Percentiles rank a stretch among this genome's conserved stretches.
Conservation (phyloP, 176 grass and related monocot genomes). For the Triticum turgidum region DNA sequence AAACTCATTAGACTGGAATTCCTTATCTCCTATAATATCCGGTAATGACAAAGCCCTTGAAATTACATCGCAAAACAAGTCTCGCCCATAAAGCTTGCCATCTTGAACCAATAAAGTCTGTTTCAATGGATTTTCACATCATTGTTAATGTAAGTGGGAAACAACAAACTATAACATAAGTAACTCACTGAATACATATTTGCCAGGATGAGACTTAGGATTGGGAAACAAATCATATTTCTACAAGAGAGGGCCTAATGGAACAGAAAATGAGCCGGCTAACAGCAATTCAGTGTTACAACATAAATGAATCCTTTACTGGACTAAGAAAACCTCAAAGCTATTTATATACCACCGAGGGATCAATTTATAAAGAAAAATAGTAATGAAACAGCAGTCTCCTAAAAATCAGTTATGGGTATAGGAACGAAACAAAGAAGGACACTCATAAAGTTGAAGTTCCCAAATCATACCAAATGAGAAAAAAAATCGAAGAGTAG, state of each 20-base stretch:
- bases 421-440: not conserved
- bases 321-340: not conserved
- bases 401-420: not conserved
- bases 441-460: not conserved
- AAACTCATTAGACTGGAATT: slow-evolving; percentile 96
- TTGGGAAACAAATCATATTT: not conserved
- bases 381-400: not conserved
- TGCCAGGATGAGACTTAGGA: not conserved
- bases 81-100: slow-evolving; percentile 78
- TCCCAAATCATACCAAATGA: not conserved
- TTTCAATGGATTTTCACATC: slow-evolving; percentile 20
- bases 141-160: slow-evolving; percentile 30
- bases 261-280: not conserved
- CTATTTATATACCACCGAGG: not conserved
- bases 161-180: slow-evolving; percentile 16
- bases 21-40: slow-evolving; percentile 75
- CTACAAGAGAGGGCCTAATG: not conserved
- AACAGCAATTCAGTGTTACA: not conserved
- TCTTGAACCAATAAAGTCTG: slow-evolving; percentile 89
- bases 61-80: slow-evolving; percentile 83
- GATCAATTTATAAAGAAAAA: not conserved
- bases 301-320: not conserved
- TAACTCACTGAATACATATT: slow-evolving; percentile 1
- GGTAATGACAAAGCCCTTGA: slow-evolving; percentile 81
- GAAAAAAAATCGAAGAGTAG: not conserved